Conservation (phyloP, 1,284 basidiomycete species). For the Malassezia furfur region DNA sequence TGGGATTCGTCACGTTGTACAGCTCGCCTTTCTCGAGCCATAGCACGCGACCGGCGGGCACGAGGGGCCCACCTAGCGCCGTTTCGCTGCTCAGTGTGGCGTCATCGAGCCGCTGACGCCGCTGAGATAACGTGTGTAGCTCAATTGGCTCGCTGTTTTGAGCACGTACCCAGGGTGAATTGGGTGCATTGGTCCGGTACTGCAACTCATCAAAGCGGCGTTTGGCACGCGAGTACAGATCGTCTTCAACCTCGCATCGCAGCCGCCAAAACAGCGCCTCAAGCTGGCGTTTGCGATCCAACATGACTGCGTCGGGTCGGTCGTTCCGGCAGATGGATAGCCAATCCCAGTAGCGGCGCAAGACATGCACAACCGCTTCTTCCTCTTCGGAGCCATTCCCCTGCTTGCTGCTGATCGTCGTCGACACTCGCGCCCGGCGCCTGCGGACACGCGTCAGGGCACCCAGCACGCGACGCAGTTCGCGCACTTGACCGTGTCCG, state of each 20-base stretch:
- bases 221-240: conserved; percentile 41
- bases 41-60: conserved; percentile 36
- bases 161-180: conserved; percentile 40
- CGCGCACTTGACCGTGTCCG: conserved; percentile 43
- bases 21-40: conserved; percentile 32
- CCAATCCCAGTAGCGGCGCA: conserved; percentile 43
- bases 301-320: conserved; percentile 33
- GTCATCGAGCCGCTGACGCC: conserved; percentile 34
- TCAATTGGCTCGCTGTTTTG: conserved; percentile 23
- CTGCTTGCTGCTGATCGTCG: conserved; percentile 2
- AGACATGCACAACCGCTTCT: conserved; percentile 31
- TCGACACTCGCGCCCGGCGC: conserved; percentile 21
- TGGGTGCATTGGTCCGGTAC: conserved; percentile 16
- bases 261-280: conserved; percentile 41
- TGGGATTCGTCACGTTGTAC: conserved; percentile 32
- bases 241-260: conserved; percentile 41
- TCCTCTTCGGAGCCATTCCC: conserved; percentile 19
- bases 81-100: conserved; percentile 37
- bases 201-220: conserved; percentile 21
- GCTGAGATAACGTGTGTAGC: conserved; percentile 33
- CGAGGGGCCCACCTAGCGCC: conserved; percentile 31
- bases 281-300: conserved; percentile 31
- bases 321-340: conserved; percentile 22
- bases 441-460: conserved; percentile 40
- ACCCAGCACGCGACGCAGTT: conserved; percentile 43